Percentiles rank a stretch among this genome's conserved stretches.
Evolutionary conservation across 2,329 filamentous ascomycete genomes (phyloP).

Genomic region (Colletotrichum shisoi): DNA sequence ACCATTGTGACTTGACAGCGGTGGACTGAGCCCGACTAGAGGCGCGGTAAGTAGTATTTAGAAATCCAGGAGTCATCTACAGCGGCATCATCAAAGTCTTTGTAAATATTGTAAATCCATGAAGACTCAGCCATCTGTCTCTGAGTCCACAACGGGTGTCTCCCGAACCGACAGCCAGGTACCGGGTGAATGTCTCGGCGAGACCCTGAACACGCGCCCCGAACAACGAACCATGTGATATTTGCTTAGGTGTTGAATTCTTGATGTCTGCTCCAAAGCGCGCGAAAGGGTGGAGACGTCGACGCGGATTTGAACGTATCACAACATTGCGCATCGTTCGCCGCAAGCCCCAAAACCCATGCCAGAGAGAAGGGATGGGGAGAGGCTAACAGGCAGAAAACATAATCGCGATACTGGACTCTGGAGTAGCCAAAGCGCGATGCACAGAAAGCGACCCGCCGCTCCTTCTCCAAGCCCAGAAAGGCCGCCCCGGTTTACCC

Average conservation of each 20-base stretch:
- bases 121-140: no score
- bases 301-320: conserved; percentile 7
- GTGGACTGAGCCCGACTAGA: neutral
- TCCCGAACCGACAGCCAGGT: conserved; percentile 9
- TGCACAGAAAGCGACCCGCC: neutral
- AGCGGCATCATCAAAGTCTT: neutral
- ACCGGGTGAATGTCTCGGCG: conserved; percentile 7
- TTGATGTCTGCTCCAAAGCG: conserved; percentile 7
- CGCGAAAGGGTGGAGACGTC: neutral
- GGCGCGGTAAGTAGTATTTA: neutral
- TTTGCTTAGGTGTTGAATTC: conserved; percentile 6
- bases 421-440: conserved; percentile 5
- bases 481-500: conserved; percentile 20
- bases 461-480: conserved; percentile 12
- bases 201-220: conserved; percentile 2
- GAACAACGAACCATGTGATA: conserved; percentile 22
- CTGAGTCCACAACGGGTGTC: neutral
- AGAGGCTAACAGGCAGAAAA: conserved; percentile 12
- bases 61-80: neutral
- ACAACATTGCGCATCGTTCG: conserved; percentile 18
- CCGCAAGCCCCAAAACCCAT: neutral
- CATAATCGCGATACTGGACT: conserved; percentile 6
- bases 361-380: neutral
- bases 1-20: neutral
- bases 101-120: no score